Base-by-base conservation (phyloP, 345 rosid species). In the Ceriops zippeliana region DNA sequence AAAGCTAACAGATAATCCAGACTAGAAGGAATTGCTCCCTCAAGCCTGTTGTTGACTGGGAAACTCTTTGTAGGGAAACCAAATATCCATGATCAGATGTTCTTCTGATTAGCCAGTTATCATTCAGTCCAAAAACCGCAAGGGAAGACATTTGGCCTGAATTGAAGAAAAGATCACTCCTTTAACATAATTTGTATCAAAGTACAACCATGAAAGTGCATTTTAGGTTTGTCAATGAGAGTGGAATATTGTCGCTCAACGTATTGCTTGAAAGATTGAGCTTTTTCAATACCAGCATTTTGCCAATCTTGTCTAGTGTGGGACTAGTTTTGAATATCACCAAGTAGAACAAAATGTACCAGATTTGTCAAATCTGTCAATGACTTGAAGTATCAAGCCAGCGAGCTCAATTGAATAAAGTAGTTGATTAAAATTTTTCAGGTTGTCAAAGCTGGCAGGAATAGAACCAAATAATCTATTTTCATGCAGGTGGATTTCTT, bases 201-300 rank as follows among this genome's bases (percentile, higher is more conserved):
- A 71, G 65, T 81, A 84, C 71, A 84, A 54, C 56, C 70, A 78
- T 15, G 83, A 83, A 70, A 84, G 73, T 67, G 72, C 52, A 31
- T 70, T 70, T 7, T 47, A 84, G 35, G 68, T 75, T 75, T 63
- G 75, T 46, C 34, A 81, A 34, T 2, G 91, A 84, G 63, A 27
- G 20, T 58, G 87, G 86, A 32, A 81, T 78, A 52, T 65, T 51
- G 24, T 87, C 91, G 0, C 34, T 63, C 11, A 84, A 69, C 26
- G 70, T 66, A 62, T 84, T 84, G 71, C 63, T 72, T 6, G 90
- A 86, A 61, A 84, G 80, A 73, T 84, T 88, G 17, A 84, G 73
- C 69, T 79, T 82, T 69, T 79, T 34, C 70, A 86, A 27, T 16
- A 34, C 67, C 72, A 68, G 83, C 63, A 86, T 73, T 27, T 72